Evolutionary conservation across 1,139 yeast genomes (phyloP).

Genomic region (Magnusiomyces suaveolens): DNA sequence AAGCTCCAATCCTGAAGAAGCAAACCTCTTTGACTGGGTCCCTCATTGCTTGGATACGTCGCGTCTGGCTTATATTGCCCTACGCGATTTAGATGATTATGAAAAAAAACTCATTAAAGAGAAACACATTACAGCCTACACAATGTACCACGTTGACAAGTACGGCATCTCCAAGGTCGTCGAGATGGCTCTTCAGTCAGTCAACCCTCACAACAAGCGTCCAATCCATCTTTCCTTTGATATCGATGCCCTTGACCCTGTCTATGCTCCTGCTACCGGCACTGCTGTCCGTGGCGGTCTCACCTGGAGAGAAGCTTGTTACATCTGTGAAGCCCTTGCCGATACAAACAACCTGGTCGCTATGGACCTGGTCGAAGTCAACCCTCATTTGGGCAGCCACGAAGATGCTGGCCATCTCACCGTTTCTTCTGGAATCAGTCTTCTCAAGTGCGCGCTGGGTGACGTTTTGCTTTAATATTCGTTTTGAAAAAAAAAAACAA

Average conservation of each 20-base stretch:
- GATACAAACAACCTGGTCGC: constrained; percentile 79
- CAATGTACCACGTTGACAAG: constrained; percentile 94
- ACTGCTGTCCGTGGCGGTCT: constrained; percentile 96
- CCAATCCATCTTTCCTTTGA: constrained; percentile 92
- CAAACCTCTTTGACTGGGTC: constrained; percentile 53
- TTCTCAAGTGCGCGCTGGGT: constrained; percentile 90
- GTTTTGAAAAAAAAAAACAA: not conserved
- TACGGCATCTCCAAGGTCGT: constrained; percentile 87
- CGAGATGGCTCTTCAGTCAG: constrained; percentile 76
- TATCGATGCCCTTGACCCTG: constrained; percentile 94
- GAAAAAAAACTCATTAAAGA: constrained; percentile 69
- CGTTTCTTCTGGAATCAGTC: constrained; percentile 79
- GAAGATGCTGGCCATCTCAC: constrained; percentile 76
- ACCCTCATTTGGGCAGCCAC: constrained; percentile 76
- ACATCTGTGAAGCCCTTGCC: constrained; percentile 84
- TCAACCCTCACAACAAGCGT: constrained; percentile 61
- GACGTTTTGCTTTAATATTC: constrained; percentile 65
- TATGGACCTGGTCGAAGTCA: constrained; percentile 87
- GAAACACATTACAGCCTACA: constrained; percentile 69
- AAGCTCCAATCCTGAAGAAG: constrained; percentile 43
- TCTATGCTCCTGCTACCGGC: constrained; percentile 92
- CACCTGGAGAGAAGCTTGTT: constrained; percentile 88
- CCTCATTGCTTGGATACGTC: constrained; percentile 56
- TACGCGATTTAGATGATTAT: constrained; percentile 84
- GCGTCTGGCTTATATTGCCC: constrained; percentile 84